Evolutionary conservation across 768 basidiomycete species (phyloP), one percentile per base, ranked within the genome.

Genomic region (Leccinum disarticulatum): DNA sequence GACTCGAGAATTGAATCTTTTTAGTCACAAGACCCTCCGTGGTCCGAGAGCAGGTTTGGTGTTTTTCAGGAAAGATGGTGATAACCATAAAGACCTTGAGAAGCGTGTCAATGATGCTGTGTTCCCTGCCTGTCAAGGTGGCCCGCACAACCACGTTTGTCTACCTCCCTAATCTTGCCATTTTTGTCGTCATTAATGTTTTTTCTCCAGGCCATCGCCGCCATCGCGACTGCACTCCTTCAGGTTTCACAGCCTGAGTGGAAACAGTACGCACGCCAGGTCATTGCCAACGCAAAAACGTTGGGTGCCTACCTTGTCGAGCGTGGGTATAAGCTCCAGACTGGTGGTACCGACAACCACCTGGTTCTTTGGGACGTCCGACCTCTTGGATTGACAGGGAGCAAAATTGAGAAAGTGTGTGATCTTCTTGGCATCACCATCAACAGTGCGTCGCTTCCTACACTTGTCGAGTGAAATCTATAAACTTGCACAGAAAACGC

Each of bases 71-170:
- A 97, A 90, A 77, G 94, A 96, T 73, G 86, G 87, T 66, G 84
- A 90, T 70, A 82, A 87, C 60, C 77, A 85, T 28, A 77, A 84
- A 68, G 96, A 98, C 66, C 85, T 99, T 49, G 97, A 98, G 83
- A 93, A 93, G 77, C 90, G 95, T 59, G 87, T 99, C 68, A 98
- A 98, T 74, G 92, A 96, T 46, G 95, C 97, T 53, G 96, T 99
- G 64, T 99, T 99, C 87, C 97, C 97, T 58, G 96, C 97, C 36
- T 98, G 97, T 84, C 97, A 98, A 79, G 97, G 97, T 77, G 97
- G 96, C 52, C 97, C 96, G 48, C 97, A 98, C 82, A 98, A 98
- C 81, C 95, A 99, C 79, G 91, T 91, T 58, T 57, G 86, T 74
- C 52, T 56, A 30, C 52, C 51, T 35, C 27, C 48, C 19, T 8